phyloP scores from a whole-genome alignment of 139 green algal species.

The Chlorella vulgaris region DNA sequence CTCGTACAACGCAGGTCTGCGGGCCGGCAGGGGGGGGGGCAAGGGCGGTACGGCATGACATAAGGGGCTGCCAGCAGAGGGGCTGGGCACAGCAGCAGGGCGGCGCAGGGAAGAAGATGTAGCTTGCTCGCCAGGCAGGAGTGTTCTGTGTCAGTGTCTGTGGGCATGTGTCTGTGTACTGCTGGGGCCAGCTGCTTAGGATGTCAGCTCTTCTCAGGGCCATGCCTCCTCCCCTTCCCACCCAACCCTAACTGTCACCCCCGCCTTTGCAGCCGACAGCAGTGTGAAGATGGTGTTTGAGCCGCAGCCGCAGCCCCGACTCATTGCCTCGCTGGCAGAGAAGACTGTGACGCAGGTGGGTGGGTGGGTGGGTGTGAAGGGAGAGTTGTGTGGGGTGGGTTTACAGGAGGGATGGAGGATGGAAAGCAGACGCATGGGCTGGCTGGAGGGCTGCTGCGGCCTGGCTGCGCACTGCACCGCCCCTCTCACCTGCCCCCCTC shows the following conservation, averaged over 20 bases:
- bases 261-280: conserved; percentile 37
- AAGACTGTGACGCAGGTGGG: conserved; percentile 72
- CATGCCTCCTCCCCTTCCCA: background rate
- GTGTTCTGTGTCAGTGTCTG: too few species aligned
- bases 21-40: background rate
- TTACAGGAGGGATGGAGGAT: too few species aligned
- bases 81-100: background rate
- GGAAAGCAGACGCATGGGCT: too few species aligned
- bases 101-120: too few species aligned
- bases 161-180: too few species aligned
- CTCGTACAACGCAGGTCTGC: conserved; percentile 77
- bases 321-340: conserved; percentile 63
- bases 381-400: too few species aligned
- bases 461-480: background rate
- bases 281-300: conserved; percentile 83
- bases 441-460: too few species aligned
- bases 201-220: too few species aligned
- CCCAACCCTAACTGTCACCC: background rate
- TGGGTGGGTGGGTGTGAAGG: conserved; percentile 40
- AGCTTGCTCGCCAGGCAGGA: too few species aligned
- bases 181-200: too few species aligned
- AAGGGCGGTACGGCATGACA: background rate
- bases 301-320: conserved; percentile 77
- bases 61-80: background rate
- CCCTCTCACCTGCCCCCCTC: background rate